Evolutionary conservation across 1,284 basidiomycete genomes (phyloP), one percentile per base, ranked within the genome.

Genomic region (Trichosporon asahii): DNA sequence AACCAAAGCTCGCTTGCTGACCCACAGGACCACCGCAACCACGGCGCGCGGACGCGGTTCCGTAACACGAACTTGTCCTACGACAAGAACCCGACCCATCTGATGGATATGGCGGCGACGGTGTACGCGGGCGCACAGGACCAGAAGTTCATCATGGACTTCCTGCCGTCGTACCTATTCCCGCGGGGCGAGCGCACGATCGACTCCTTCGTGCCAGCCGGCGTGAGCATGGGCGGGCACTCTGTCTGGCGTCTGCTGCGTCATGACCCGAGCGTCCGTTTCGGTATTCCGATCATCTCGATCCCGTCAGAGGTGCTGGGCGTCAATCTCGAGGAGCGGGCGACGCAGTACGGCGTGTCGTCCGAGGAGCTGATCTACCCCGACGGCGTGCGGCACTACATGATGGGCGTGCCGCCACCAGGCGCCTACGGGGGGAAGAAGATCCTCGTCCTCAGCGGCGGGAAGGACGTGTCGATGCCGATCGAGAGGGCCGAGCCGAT

Each of bases 71-170:
- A 92, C 77, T 76, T 86, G 21, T 85, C 83, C 1, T 92, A 89
- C 87, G 85, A 84, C 65, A 81, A 86, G 71, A 92, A 93, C 74
- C 85, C 87, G 23, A 83, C 84, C 1, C 91, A 93, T 84, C 71
- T 82, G 80, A 35, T 90, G 46, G 91, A 93, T 76, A 90, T 92
- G 90, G 91, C 90, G 73, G 84, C 88, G 12, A 89, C 55, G 6
- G 86, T 90, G 77, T 84, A 85, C 68, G 93, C 92, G 2, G 91
- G 91, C 0, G 89, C 89, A 2, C 85, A 86, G 57, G 94, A 96
- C 76, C 87, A 93, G 6, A 89, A 89, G 0, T 90, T 90, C 82
- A 79, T 96, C 67, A 90, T 94, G 72, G 92, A 95, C 79, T 91
- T 93, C 77, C 85, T 96, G 2, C 88, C 90, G 0, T 79, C 89